A percentile compares a stretch with the other conserved stretches of the same genome.
These are phyloP conservation scores for Botrytis galanthina DNA, from an alignment of 2,329 filamentous ascomycete genomes.

Conservation along the genomic window DNA sequence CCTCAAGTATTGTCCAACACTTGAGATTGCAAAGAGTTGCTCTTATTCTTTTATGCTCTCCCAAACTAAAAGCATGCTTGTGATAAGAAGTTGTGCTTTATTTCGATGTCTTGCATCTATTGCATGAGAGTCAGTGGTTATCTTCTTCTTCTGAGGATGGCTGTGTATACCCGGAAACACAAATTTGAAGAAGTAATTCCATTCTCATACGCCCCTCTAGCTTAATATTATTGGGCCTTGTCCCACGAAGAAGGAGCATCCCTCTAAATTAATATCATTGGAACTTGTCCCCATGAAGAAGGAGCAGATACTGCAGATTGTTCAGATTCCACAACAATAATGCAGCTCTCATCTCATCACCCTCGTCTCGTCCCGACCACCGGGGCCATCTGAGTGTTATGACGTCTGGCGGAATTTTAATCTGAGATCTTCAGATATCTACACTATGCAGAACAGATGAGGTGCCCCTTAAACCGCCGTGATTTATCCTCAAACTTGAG, in stretches of 20 bases:
- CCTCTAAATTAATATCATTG: neutral
- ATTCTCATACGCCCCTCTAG: neutral
- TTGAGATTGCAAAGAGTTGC: neutral
- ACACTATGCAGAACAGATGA: neutral
- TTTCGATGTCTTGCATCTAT: neutral
- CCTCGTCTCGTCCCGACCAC: neutral
- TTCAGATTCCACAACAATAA: neutral
- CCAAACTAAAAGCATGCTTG: no score
- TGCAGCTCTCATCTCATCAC: neutral
- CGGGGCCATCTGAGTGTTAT: neutral
- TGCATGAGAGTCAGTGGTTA: neutral
- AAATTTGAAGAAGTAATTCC: no score
- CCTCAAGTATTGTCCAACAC: neutral
- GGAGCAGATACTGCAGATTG: neutral
- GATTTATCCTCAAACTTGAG: neutral
- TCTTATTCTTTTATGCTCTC: neutral
- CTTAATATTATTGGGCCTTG: neutral
- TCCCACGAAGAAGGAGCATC: neutral
- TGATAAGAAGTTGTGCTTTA: no score
- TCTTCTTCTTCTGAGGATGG: neutral
- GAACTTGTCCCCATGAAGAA: neutral
- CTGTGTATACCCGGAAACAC: neutral
- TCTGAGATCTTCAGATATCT: neutral
- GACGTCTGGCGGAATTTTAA: neutral
- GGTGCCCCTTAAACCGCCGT: neutral